A percentile compares a stretch with the other conserved stretches of the same genome.
These are phyloP conservation scores for Aspergillus ibericus DNA, from an alignment of 2,329 filamentous ascomycete species.

Conservation along the genomic window DNA sequence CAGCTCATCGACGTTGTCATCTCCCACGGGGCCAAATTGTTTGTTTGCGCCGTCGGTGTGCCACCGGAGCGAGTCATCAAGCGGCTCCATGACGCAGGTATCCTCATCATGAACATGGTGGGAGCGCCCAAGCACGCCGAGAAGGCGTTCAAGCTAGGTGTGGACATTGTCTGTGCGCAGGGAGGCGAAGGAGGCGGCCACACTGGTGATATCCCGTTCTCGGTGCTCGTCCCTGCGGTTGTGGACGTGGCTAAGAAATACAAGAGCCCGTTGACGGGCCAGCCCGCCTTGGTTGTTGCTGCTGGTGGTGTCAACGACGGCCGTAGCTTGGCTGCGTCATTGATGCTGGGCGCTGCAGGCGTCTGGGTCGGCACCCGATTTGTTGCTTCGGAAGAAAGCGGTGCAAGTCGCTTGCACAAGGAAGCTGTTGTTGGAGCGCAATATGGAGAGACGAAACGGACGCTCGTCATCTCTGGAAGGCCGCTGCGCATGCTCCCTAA, in stretches of 20 bases:
- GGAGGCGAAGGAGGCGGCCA: slow-evolving; percentile 93
- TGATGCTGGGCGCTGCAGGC: slow-evolving; percentile 85
- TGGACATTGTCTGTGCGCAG: slow-evolving; percentile 89
- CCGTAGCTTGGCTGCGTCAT: slow-evolving; percentile 71
- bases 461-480: slow-evolving; percentile 77
- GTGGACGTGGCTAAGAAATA: slow-evolving; percentile 79
- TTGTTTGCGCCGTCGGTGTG: slow-evolving; percentile 85
- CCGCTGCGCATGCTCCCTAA: slow-evolving; percentile 80
- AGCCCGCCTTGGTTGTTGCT: slow-evolving; percentile 76
- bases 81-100: slow-evolving; percentile 72
- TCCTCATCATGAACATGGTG: slow-evolving; percentile 96
- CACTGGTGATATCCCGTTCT: slow-evolving; percentile 82
- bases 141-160: slow-evolving; percentile 82
- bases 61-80: slow-evolving; percentile 73
- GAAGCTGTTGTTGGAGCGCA: slow-evolving; percentile 75
- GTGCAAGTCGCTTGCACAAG: slow-evolving; percentile 80
- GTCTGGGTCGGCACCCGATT: slow-evolving; percentile 96
- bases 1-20: slow-evolving; percentile 86
- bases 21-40: slow-evolving; percentile 76
- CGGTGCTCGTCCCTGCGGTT: slow-evolving; percentile 82
- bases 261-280: slow-evolving; percentile 67
- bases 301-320: slow-evolving; percentile 87
- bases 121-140: slow-evolving; percentile 87
- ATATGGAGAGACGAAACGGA: slow-evolving; percentile 78
- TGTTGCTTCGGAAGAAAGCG: slow-evolving; percentile 78